Conservation (phyloP, 495 filamentous ascomycete genomes). For the Podospora anserina region DNA sequence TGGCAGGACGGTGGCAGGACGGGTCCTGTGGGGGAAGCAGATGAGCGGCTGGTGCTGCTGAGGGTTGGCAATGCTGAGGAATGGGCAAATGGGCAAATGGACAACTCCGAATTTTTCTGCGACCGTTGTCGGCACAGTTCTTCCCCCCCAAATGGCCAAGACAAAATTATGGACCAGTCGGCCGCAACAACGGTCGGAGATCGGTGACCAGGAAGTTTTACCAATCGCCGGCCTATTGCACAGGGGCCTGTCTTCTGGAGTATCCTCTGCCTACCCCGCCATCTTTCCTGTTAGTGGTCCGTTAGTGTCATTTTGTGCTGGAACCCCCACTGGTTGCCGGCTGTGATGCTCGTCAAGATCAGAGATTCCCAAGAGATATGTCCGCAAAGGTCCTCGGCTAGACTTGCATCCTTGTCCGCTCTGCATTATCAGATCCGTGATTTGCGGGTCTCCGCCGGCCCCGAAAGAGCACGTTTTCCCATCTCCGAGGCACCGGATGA, state of each 20-base stretch:
- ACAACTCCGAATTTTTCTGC: conserved; percentile 17
- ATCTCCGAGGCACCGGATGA: conserved; percentile 18
- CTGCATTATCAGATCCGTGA: conserved; percentile 27
- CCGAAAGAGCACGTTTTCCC: conserved; percentile 4
- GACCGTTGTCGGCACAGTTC: conserved; percentile 20
- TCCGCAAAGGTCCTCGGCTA: conserved; percentile 13
- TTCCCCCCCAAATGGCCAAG: conserved; percentile 13
- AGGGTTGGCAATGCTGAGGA: background rate
- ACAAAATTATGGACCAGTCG: conserved; percentile 18
- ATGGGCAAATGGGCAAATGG: conserved; percentile 11
- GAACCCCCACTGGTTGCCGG: background rate
- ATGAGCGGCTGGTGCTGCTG: background rate
- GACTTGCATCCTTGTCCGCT: conserved; percentile 15
- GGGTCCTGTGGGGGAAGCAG: background rate
- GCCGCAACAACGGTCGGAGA: conserved; percentile 17
- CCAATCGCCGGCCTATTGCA: conserved; percentile 8
- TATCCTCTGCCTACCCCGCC: conserved; percentile 7
- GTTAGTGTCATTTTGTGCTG: background rate
- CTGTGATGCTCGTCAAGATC: conserved; percentile 6
- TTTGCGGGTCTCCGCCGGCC: conserved; percentile 20
- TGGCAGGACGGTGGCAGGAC: background rate
- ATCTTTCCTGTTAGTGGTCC: conserved; percentile 6
- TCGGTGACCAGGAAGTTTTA: background rate
- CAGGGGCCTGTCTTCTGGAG: background rate
- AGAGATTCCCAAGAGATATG: conserved; percentile 15